Conservation (phyloP, 2,329 filamentous ascomycete genomes). For the Colletotrichum euphorbiae region DNA sequence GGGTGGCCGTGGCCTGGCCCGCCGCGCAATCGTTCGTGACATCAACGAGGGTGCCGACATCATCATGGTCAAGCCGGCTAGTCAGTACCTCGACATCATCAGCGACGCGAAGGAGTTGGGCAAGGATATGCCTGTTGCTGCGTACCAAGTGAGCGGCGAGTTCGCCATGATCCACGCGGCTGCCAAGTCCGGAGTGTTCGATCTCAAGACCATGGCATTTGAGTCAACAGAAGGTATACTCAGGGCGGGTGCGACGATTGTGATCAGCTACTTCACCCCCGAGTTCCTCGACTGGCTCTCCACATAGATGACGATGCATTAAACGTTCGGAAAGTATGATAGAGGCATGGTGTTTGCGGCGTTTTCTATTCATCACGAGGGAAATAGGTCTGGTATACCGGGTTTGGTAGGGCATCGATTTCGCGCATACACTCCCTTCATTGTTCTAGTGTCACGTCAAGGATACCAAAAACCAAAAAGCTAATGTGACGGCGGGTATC, state of each 20-base stretch:
- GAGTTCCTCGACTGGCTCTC: slow-evolving; percentile 78
- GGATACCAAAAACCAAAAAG: slow-evolving; percentile 25
- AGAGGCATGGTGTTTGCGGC: slow-evolving; percentile 33
- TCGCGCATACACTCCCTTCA: slow-evolving; percentile 21
- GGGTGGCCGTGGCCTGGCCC: slow-evolving; percentile 89
- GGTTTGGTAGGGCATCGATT: slow-evolving; percentile 20
- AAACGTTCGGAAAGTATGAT: slow-evolving; percentile 6
- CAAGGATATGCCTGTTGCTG: slow-evolving; percentile 89
- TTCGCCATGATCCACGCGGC: slow-evolving; percentile 98
- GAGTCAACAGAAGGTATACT: slow-evolving; percentile 95
- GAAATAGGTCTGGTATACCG: neutral
- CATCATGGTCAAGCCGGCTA: slow-evolving; percentile 99
- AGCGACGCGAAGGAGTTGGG: slow-evolving; percentile 96
- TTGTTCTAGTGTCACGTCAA: slow-evolving; percentile 19
- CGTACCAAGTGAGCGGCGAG: slow-evolving; percentile 97
- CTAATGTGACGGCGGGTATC: slow-evolving; percentile 22
- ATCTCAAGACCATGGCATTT: slow-evolving; percentile 93
- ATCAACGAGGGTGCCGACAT: slow-evolving; percentile 95
- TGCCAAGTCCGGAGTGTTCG: slow-evolving; percentile 96
- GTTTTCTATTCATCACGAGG: slow-evolving; percentile 7
- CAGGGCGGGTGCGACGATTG: slow-evolving; percentile 90
- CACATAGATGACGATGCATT: slow-evolving; percentile 48
- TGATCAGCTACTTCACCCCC: slow-evolving; percentile 94
- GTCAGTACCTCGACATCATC: slow-evolving; percentile 97
- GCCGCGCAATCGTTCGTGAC: slow-evolving; percentile 89